Base-by-base conservation (phyloP, 2,329 filamentous ascomycete genomes). In the Coniochaeta sp. region DNA sequence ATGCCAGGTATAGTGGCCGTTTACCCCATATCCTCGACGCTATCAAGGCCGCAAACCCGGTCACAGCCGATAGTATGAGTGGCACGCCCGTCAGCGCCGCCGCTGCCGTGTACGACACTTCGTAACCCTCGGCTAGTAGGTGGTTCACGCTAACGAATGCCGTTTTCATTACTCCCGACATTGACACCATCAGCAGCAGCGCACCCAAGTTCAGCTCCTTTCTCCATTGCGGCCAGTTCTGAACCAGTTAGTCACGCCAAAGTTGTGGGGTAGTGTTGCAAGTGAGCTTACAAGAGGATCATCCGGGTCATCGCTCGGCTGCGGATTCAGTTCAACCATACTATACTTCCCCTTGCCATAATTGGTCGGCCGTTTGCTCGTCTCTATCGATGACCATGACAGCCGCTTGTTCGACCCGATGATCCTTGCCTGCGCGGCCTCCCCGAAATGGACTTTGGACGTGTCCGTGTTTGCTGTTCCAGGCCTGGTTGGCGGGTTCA, bases 141-240 rank as follows among this genome's bases (percentile, higher is more conserved):
- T 73, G 70, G 62, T 80, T 78, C 4, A 81, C 78, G 8, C 75
- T 76, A 44, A 85, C 65, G 32, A 84, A 77, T 14, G 78, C 77
- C 4, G 81, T 83, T 71, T 85, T 85, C 71, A 80, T 77, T n/a
- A 77, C 78, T 2, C 77, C 75, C 4, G 78, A 72, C 2, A 84
- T 67, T 1, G 77, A 76, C 8, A 77, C 74, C 59, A 78, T 75
- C 58, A 79, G 66, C 17, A 84, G 69, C 0, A 86, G 67, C 1
- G 80, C 73, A 2, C 71, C 66, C 26, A 81, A 75, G 61, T 81
- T 79, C 8, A 80, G 65, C 59, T 83, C 78, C 59, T 83, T 84
- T 62, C 78, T 80, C 78, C 79, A 81, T 28, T 69, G 62, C 3
- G 79, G 75, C 83, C 82, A 86, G 65, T 86, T 86, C 79, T 84